Percentiles rank a stretch among this genome's conserved stretches.
These are phyloP conservation scores for Aspergillus melleus DNA, from an alignment of 2,329 filamentous ascomycete genomes.

Conservation along the genomic window DNA sequence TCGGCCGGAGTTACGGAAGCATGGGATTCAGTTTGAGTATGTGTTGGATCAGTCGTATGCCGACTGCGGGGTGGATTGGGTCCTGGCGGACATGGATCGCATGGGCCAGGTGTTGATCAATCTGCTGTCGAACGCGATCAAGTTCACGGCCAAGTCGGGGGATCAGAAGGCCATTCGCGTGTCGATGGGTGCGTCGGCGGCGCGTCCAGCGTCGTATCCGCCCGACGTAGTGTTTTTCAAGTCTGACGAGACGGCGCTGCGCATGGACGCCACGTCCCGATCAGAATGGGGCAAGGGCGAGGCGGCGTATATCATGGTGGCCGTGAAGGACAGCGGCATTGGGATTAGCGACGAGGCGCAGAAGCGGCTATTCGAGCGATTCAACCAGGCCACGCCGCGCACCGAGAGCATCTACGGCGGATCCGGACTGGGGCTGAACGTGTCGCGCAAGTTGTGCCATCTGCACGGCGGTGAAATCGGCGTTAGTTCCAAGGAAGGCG, in stretches of 20 bases:
- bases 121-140: constrained; percentile 76
- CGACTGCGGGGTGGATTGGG: constrained; percentile 61
- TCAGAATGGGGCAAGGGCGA: constrained; percentile 59
- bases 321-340: constrained; percentile 75
- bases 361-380: constrained; percentile 73
- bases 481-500: constrained; percentile 58
- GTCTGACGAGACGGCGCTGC: constrained; percentile 17
- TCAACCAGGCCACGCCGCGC: constrained; percentile 73
- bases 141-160: constrained; percentile 66
- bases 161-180: constrained; percentile 46
- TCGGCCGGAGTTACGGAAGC: constrained; percentile 69
- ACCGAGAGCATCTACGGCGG: constrained; percentile 80
- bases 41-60: constrained; percentile 63
- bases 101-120: constrained; percentile 80
- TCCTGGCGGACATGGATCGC: constrained; percentile 69
- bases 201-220: constrained; percentile 46
- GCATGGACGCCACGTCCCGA: constrained; percentile 36
- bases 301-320: constrained; percentile 66
- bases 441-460: constrained; percentile 75
- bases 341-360: constrained; percentile 71
- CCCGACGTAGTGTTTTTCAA: constrained; percentile 37
- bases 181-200: constrained; percentile 51
- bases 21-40: constrained; percentile 67
- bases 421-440: constrained; percentile 75
- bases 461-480: constrained; percentile 79